These are phyloP conservation scores for Esteya vermicola DNA, from an alignment of 2,329 filamentous ascomycete species.

Conservation along the genomic window DNA sequence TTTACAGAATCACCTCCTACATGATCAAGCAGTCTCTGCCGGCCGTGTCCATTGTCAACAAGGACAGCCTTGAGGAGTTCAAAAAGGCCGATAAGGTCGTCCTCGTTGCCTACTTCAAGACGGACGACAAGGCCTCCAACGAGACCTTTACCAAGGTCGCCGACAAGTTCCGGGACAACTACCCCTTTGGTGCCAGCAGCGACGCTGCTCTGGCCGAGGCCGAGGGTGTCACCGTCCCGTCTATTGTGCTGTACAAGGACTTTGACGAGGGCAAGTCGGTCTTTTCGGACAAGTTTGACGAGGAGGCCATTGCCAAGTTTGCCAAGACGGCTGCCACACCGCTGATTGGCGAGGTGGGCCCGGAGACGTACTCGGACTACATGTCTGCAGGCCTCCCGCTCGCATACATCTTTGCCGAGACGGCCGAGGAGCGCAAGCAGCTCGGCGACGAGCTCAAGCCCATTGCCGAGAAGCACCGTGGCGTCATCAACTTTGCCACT, in stretches of 20 bases:
- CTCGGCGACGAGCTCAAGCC: conserved; percentile 68
- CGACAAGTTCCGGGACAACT: conserved; percentile 71
- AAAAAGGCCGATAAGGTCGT: conserved; percentile 97
- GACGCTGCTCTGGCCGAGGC: conserved; percentile 76
- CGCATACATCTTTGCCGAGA: conserved; percentile 96
- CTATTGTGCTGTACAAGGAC: conserved; percentile 88
- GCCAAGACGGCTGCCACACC: conserved; percentile 76
- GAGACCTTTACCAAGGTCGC: conserved; percentile 66
- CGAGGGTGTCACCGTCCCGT: conserved; percentile 76
- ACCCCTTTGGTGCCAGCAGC: conserved; percentile 79
- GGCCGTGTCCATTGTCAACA: conserved; percentile 69
- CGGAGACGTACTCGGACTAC: conserved; percentile 91
- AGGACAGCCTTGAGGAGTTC: conserved; percentile 83
- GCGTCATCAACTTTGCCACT: conserved; percentile 92
- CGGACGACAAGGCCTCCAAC: conserved; percentile 71
- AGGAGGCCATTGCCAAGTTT: conserved; percentile 67
- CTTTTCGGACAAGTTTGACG: conserved; percentile 70
- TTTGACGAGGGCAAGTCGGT: conserved; percentile 93
- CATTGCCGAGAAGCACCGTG: conserved; percentile 82
- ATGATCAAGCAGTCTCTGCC: conserved; percentile 98
- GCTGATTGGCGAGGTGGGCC: conserved; percentile 87
- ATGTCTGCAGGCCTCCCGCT: conserved; percentile 87
- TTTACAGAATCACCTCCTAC: conserved; percentile 53
- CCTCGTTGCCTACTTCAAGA: conserved; percentile 72
- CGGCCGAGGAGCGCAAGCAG: conserved; percentile 70